These are phyloP conservation scores for Botryotinia convoluta DNA, from an alignment of 2,329 filamentous ascomycete genomes.

Conservation along the genomic window DNA sequence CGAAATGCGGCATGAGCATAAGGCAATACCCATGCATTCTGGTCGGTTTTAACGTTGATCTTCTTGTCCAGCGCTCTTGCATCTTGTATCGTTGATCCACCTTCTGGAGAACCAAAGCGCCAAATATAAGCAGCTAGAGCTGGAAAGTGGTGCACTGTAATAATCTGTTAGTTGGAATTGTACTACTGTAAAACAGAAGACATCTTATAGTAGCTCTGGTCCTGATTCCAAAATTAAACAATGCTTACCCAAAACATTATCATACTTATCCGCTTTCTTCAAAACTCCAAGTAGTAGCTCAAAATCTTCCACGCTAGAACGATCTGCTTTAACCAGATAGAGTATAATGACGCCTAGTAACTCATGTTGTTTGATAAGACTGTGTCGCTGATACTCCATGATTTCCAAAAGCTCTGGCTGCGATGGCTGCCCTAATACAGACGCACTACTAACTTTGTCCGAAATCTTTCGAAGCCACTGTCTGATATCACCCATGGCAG, in stretches of 20 bases:
- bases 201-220: background rate
- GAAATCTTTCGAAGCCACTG: constrained; percentile 70
- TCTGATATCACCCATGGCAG: constrained; percentile 73
- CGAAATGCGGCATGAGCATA: constrained; percentile 76
- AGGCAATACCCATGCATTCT: constrained; percentile 67
- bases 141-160: constrained; percentile 74
- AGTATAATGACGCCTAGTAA: constrained; percentile 77
- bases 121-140: constrained; percentile 74
- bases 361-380: constrained; percentile 86
- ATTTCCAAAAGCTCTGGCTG: constrained; percentile 68
- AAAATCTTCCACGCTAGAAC: constrained; percentile 70
- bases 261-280: constrained; percentile 72
- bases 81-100: constrained; percentile 62
- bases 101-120: constrained; percentile 75
- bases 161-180: constrained; percentile 26
- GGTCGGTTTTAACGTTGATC: constrained; percentile 65
- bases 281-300: constrained; percentile 65
- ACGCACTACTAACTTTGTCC: constrained; percentile 73
- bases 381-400: constrained; percentile 75
- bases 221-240: background rate
- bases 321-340: constrained; percentile 73
- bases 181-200: background rate
- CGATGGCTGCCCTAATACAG: constrained; percentile 67
- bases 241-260: constrained; percentile 54
- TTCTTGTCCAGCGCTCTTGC: constrained; percentile 68